These are phyloP conservation scores for Otatea glauca DNA, from an alignment of 176 grass and related monocot genomes.

Conservation along the genomic window DNA sequence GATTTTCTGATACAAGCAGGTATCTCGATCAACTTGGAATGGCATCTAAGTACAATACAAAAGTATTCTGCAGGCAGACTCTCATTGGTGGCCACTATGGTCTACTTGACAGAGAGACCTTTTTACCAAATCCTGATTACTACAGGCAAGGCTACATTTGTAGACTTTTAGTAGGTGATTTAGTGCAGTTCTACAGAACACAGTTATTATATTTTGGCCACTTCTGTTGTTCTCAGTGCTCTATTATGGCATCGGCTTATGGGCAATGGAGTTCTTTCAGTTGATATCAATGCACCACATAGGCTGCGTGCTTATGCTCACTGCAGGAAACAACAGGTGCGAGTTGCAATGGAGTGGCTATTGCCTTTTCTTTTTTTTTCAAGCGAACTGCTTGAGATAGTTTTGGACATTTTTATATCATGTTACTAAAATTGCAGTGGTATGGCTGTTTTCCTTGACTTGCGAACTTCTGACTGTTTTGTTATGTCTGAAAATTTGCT, in stretches of 20 bases:
- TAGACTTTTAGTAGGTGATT: conserved; percentile 1
- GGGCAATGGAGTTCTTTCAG: conserved; percentile 79
- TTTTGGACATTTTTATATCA: neutral
- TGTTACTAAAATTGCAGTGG: neutral
- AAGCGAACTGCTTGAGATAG: neutral
- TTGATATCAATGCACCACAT: conserved; percentile 56
- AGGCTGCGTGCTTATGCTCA: conserved; percentile 70
- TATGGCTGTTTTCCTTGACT: neutral
- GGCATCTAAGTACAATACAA: conserved; percentile 75
- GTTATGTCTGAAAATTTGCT: neutral
- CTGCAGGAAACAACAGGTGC: conserved; percentile 62
- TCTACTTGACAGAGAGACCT: conserved; percentile 67
- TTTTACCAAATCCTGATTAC: conserved; percentile 81
- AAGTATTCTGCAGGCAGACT: conserved; percentile 79
- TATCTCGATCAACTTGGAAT: conserved; percentile 84
- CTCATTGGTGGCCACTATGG: conserved; percentile 79
- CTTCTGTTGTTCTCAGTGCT: conserved; percentile 56
- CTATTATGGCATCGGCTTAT: conserved; percentile 78
- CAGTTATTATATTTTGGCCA: neutral
- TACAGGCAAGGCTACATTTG: conserved; percentile 57
- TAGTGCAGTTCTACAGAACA: neutral
- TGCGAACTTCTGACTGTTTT: neutral
- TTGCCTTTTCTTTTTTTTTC: conserved; percentile 6
- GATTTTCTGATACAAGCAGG: conserved; percentile 42
- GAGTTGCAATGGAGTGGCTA: neutral